Conservation (phyloP, 208 protist species). For the Vickermania ingenoplastis region DNA sequence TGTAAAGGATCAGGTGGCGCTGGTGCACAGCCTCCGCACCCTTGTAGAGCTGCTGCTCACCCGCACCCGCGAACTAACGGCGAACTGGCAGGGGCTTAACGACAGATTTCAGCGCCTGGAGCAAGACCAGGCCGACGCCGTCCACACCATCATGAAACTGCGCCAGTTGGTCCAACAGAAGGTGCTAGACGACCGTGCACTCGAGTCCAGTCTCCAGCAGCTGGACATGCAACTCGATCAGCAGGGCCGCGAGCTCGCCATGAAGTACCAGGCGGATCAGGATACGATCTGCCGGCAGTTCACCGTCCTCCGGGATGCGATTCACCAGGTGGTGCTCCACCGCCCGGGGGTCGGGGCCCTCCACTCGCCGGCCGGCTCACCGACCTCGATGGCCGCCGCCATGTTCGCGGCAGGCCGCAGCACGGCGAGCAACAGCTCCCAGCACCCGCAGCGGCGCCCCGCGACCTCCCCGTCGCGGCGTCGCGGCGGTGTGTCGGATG, state of each 20-base stretch:
- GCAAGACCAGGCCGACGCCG: conserved; percentile 43
- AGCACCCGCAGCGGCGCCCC: not conserved
- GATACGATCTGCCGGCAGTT: conserved; percentile 69
- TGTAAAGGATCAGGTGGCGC: not conserved
- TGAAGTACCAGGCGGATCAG: conserved; percentile 75
- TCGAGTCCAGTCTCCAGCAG: conserved; percentile 58
- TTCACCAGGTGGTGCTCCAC: conserved; percentile 30
- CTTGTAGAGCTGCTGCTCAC: conserved; percentile 15
- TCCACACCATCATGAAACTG: conserved; percentile 57
- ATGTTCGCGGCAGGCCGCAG: not conserved
- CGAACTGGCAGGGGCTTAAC: conserved; percentile 37
- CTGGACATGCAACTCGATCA: conserved; percentile 63
- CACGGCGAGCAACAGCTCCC: not conserved
- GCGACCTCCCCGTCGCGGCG: too few species aligned
- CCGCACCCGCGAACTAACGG: conserved; percentile 11
- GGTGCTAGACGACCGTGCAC: conserved; percentile 52
- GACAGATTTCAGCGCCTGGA: conserved; percentile 40
- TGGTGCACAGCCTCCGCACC: not conserved
- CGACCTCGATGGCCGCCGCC: too few species aligned
- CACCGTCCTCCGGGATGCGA: conserved; percentile 39
- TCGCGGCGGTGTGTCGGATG: too few species aligned
- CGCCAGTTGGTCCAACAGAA: conserved; percentile 66
- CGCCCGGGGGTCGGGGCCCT: too few species aligned
- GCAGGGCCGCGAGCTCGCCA: conserved; percentile 71
- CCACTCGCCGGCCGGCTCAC: too few species aligned